These are phyloP conservation scores for Neofusicoccum umdonicola DNA, from an alignment of 2,329 filamentous ascomycete genomes.

Conservation along the genomic window DNA sequence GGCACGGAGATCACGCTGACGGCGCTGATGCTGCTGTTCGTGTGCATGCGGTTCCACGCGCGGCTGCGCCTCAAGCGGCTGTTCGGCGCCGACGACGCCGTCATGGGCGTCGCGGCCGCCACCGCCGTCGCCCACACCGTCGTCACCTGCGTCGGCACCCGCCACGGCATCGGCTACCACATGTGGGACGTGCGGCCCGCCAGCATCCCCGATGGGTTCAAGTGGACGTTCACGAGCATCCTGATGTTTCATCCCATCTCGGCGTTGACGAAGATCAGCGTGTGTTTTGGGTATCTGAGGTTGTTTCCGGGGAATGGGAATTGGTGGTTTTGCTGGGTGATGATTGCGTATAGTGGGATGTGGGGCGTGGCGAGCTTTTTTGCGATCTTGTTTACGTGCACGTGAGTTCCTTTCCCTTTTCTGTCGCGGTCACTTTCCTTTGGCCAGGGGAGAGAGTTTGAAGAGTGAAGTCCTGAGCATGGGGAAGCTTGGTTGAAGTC, in stretches of 20 bases:
- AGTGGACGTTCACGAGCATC: conserved; percentile 13
- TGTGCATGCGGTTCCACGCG: conserved; percentile 22
- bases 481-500: too few relatives aligned
- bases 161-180: conserved; percentile 29
- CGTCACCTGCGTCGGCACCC: conserved; percentile 26
- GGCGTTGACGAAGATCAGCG: conserved; percentile 26
- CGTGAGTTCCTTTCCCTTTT: not conserved
- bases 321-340: conserved; percentile 28
- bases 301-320: conserved; percentile 27
- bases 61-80: conserved; percentile 27
- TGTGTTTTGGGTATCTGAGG: conserved; percentile 29
- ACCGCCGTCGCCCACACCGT: conserved; percentile 23
- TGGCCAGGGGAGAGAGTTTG: too few relatives aligned
- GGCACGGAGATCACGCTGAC: conserved; percentile 25
- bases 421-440: not conserved
- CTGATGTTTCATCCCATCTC: conserved; percentile 15
- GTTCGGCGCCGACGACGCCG: conserved; percentile 28
- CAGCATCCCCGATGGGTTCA: not conserved
- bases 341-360: conserved; percentile 26
- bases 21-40: conserved; percentile 20
- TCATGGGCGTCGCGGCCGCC: conserved; percentile 27
- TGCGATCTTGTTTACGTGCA: conserved; percentile 21
- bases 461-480: too few relatives aligned
- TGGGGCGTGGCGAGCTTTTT: conserved; percentile 27
- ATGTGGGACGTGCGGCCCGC: conserved; percentile 21